A percentile compares a stretch with the other conserved stretches of the same genome.
phyloP scores from a whole-genome alignment of 345 rosid species.

The Camelina laxa region DNA sequence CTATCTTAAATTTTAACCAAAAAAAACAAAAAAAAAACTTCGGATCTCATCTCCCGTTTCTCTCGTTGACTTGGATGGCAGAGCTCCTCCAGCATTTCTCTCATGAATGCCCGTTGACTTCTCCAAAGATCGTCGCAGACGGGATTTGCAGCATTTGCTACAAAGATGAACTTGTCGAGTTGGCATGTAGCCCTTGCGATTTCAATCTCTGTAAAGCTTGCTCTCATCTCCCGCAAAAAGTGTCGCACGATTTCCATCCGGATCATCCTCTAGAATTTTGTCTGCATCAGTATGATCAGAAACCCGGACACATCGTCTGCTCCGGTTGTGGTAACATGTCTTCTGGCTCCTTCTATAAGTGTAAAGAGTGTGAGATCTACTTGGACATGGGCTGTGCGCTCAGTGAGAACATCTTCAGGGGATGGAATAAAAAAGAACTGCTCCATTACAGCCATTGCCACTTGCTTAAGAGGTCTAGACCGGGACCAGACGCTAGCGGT shows the following conservation, averaged over 20 bases:
- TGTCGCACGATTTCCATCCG: slow-evolving; percentile 16
- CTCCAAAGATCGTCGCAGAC: not conserved
- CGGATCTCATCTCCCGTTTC: not conserved
- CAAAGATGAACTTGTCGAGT: slow-evolving; percentile 16
- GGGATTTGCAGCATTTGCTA: slow-evolving; percentile 29
- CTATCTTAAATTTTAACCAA: not conserved
- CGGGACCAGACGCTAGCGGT: not conserved
- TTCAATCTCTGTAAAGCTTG: slow-evolving; percentile 28
- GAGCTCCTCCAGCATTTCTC: slow-evolving; percentile 1
- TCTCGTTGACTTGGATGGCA: not conserved
- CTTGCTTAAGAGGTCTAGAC: slow-evolving; percentile 6
- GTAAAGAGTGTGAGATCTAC: slow-evolving; percentile 17
- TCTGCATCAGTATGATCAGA: not conserved
- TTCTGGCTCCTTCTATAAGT: slow-evolving; percentile 9
- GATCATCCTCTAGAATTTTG: slow-evolving; percentile 25
- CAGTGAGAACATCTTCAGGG: not conserved
- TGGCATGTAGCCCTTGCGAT: not conserved
- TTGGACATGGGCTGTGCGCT: slow-evolving; percentile 26
- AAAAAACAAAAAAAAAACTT: not conserved
- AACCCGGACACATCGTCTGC: slow-evolving; percentile 1
- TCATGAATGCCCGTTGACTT: not conserved
- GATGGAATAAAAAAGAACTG: not conserved
- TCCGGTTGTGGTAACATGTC: slow-evolving; percentile 23
- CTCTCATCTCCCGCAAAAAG: not conserved
- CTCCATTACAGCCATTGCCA: slow-evolving; percentile 23